These are phyloP conservation scores for Phlyctochytrium arcticum DNA, from an alignment of 192 early-diverging fungal species.

Conservation along the genomic window DNA sequence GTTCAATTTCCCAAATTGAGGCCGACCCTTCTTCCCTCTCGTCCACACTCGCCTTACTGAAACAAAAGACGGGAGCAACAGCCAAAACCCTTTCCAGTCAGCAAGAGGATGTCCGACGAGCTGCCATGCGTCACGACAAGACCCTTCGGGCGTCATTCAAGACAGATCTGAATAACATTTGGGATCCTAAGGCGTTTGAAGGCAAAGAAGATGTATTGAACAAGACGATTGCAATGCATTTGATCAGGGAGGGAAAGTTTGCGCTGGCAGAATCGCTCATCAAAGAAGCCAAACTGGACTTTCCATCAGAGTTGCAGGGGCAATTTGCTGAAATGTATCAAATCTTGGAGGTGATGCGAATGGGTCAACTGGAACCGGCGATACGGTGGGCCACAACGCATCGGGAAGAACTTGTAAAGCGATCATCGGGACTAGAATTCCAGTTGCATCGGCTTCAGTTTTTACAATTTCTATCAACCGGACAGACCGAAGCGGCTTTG, in stretches of 20 bases:
- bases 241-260: constrained; percentile 84
- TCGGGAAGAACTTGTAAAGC: constrained; percentile 48
- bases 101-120: constrained; percentile 17
- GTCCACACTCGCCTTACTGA: constrained; percentile 5
- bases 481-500: constrained; percentile 56
- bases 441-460: constrained; percentile 75
- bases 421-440: constrained; percentile 78
- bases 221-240: constrained; percentile 66
- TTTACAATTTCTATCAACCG: constrained; percentile 62
- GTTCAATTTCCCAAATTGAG: not conserved
- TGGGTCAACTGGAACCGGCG: constrained; percentile 58
- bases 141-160: constrained; percentile 31
- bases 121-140: constrained; percentile 12
- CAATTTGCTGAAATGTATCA: constrained; percentile 83
- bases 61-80: constrained; percentile 1
- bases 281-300: constrained; percentile 26
- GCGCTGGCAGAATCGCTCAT: constrained; percentile 67
- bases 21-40: not conserved
- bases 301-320: constrained; percentile 38
- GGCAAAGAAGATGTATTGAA: constrained; percentile 61
- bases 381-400: constrained; percentile 71
- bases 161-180: constrained; percentile 38
- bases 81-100: constrained; percentile 2
- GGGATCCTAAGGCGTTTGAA: constrained; percentile 71
- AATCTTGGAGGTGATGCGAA: constrained; percentile 61